A percentile compares a stretch with the other conserved stretches of the same genome.
These are phyloP conservation scores for Pleochaeta shiraiana DNA, from an alignment of 2,329 filamentous ascomycete species.

Conservation along the genomic window DNA sequence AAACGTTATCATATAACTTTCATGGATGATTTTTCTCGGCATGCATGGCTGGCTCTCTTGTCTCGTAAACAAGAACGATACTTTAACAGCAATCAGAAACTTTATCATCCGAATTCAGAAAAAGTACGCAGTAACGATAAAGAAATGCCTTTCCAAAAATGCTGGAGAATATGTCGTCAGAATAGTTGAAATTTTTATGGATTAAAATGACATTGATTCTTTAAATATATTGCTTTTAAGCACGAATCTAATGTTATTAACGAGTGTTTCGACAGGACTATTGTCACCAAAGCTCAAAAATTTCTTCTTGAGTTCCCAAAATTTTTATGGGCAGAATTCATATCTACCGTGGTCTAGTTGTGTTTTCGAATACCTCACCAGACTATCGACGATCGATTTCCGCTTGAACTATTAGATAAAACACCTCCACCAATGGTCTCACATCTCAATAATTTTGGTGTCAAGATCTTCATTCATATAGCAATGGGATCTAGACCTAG, in stretches of 20 bases:
- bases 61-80: not conserved
- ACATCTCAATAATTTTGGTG: not conserved
- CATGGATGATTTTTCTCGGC: not conserved
- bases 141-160: not conserved
- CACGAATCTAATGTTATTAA: not conserved
- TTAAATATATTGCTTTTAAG: not conserved
- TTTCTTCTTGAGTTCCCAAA: not conserved
- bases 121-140: not conserved
- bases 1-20: not conserved
- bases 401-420: not conserved
- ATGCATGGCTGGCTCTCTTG: not conserved
- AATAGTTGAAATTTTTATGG: not conserved
- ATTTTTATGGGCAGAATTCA: not conserved
- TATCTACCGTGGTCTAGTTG: not conserved
- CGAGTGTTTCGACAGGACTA: not conserved
- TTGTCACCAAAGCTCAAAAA: not conserved
- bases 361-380: not conserved
- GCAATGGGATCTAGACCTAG: not conserved
- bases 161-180: not conserved
- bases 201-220: not conserved
- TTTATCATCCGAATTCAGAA: not conserved
- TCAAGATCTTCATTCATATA: not conserved
- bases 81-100: not conserved
- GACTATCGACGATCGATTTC: not conserved
- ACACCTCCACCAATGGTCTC: not conserved